Percentiles rank a stretch among this genome's conserved stretches.
These are phyloP conservation scores for Ichthyophthirius multifiliis DNA, from an alignment of 169 alveolate genomes.

Conservation along the genomic window DNA sequence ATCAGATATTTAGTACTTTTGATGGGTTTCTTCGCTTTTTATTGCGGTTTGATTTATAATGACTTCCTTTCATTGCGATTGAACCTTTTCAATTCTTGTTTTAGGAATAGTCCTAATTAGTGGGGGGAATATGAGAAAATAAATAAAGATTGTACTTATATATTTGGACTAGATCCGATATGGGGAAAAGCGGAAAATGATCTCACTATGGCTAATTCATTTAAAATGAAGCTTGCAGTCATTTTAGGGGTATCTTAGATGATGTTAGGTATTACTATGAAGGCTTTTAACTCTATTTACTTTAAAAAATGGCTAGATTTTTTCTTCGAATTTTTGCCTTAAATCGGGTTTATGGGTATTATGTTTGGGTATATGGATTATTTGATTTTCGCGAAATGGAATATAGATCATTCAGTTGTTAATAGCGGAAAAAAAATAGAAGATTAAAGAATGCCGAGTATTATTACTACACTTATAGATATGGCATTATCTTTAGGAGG, in stretches of 20 bases:
- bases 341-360: constrained; percentile 91
- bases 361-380: constrained; percentile 96
- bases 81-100: constrained; percentile 90
- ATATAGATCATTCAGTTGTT: constrained; percentile 32
- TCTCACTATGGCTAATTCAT: constrained; percentile 92
- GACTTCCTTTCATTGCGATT: constrained; percentile 96
- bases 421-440: constrained; percentile 64
- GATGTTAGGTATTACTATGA: constrained; percentile 93
- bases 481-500: constrained; percentile 86
- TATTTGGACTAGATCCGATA: constrained; percentile 93
- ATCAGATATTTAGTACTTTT: constrained; percentile 91
- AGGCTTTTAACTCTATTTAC: constrained; percentile 93
- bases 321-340: constrained; percentile 97
- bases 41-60: constrained; percentile 96
- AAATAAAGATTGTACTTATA: constrained; percentile 23
- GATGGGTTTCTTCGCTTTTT: constrained; percentile 96
- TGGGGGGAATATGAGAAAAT: neutral
- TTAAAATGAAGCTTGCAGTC: constrained; percentile 99
- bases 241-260: constrained; percentile 91
- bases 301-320: constrained; percentile 91
- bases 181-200: constrained; percentile 97
- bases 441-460: constrained; percentile 83
- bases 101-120: neutral
- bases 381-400: constrained; percentile 95
- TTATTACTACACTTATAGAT: constrained; percentile 94